Base-by-base conservation (phyloP, 2,329 filamentous ascomycete genomes). In the Monilinia polystroma region DNA sequence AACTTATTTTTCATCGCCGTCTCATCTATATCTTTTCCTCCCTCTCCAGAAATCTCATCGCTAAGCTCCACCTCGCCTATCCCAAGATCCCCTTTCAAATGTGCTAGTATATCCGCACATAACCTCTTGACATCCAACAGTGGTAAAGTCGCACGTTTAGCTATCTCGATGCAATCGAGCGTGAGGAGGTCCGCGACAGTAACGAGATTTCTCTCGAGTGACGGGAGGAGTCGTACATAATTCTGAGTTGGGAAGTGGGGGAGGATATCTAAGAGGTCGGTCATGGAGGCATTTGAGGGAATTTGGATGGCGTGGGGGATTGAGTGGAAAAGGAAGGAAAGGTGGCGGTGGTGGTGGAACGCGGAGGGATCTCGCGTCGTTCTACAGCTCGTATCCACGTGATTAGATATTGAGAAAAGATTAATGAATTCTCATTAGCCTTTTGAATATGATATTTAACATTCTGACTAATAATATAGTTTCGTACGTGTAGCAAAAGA, bases 151-250 rank as follows among this genome's bases (percentile, higher is more conserved):
- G 93, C 93, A 77, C 92, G 90, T 80, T 91, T 95, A 67, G 92
- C 92, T 71, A 98, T 86, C 75, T 97, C 90, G 69, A 88, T 83
- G 4, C 89, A 84, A 75, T 97, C 91, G 69, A 96, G 87, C 3
- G 91, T 91, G 73, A 99, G 84, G 59, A 99, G 85, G 77, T 99
- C 95, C 73, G 87, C 88, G 43, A 90, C 91, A 35, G 90, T 90
- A 76, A 99, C 82, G 63, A 84, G 82, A 73, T 91, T 87, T 76
- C 86, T 87, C 80, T 98, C 94, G 66, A 98, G 85, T 29, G 87
- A 87, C 3, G 91, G 89, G 43, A 97, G 80, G 57, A 97, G 87
- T 74, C 90, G 87, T 53, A 88, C 83, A 79, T 90, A 94, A 69
- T 84, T 84, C 75, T 85, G 83, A 71, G 85, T 83, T 68, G 90